Evolutionary conservation across 805 yeast genomes (phyloP).

Genomic region (Naumovozyma castellii): DNA sequence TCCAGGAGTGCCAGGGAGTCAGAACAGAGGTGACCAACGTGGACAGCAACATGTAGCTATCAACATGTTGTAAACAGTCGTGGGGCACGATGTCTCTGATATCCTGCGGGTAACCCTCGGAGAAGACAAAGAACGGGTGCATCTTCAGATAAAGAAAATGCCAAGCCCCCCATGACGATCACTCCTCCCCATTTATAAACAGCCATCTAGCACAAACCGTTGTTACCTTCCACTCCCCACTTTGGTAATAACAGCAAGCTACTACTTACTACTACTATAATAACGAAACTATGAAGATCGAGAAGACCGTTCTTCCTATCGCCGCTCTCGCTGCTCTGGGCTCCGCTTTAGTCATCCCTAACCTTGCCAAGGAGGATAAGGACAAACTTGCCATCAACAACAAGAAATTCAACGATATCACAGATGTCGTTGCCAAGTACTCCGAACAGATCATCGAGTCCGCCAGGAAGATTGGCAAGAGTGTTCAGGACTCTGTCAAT

Average conservation of each 20-base stretch:
- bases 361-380: slow-evolving; percentile 18
- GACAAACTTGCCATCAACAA: neutral
- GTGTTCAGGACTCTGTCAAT: neutral
- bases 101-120: too few species aligned
- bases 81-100: too few species aligned
- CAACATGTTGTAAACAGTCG: neutral
- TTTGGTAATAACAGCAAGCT: too few species aligned
- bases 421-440: neutral
- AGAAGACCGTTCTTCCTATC: slow-evolving; percentile 22
- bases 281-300: slow-evolving; percentile 14
- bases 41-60: neutral
- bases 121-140: too few species aligned
- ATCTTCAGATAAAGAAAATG: too few species aligned
- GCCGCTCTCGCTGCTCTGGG: slow-evolving; percentile 34
- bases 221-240: too few species aligned
- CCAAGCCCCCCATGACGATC: too few species aligned
- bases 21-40: slow-evolving; percentile 7
- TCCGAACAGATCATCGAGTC: neutral
- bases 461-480: neutral
- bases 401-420: neutral
- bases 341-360: slow-evolving; percentile 56
- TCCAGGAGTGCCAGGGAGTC: slow-evolving; percentile 31
- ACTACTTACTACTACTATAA: too few species aligned
- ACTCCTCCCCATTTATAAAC: too few species aligned
- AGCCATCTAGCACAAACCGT: too few species aligned